Base-by-base conservation (phyloP, 2,329 filamentous ascomycete genomes). In the Aspergillus tanneri region DNA sequence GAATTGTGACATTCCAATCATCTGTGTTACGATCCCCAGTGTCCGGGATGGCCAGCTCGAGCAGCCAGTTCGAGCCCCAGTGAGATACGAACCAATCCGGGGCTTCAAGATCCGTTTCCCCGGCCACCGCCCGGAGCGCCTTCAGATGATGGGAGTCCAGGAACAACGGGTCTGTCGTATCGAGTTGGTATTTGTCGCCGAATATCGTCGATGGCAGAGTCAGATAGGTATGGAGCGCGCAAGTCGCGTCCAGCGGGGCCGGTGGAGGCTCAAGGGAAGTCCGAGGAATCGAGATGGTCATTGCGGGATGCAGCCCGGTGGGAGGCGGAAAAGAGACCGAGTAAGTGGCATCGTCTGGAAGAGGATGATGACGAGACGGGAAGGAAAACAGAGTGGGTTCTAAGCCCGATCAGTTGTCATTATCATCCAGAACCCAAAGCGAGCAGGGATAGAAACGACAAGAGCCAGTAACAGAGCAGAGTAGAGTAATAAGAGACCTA, bases 101-200 rank as follows among this genome's bases (percentile, higher is more conserved):
- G 0, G 90, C 90, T 72, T 97, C 92, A 44, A 97, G 84, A 58
- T 97, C 91, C 5, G 91, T 87, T 16, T 89, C 88, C 10, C 87
- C 81, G 21, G 83, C 84, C 11, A 89, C 79, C 54, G 86, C 82
- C 36, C 79, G 83, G 32, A 95, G 72, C 2, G 80, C 75, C 2
- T 78, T 76, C 16, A 96, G 78, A 62, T 95, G 89, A 61, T 95
- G 90, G 1, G 89, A 91, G 3, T 82, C 70, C 23, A 95, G 78
- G 71, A 95, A 93, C 4, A 96, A 77, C 0, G 80, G 70, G 48
- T 75, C 72, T 3, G 63, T 64, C 8, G 71, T 75, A 14, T 68
- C 72, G 51, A 96, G 80, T 69, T 95, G 90, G 71, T 96, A 95
- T 62, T 85, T 85, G 73, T 97, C 92, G 30, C 87, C 82, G 69